Base-by-base conservation (phyloP, 2,329 filamentous ascomycete genomes). In the Ilyonectria mors-panacis region DNA sequence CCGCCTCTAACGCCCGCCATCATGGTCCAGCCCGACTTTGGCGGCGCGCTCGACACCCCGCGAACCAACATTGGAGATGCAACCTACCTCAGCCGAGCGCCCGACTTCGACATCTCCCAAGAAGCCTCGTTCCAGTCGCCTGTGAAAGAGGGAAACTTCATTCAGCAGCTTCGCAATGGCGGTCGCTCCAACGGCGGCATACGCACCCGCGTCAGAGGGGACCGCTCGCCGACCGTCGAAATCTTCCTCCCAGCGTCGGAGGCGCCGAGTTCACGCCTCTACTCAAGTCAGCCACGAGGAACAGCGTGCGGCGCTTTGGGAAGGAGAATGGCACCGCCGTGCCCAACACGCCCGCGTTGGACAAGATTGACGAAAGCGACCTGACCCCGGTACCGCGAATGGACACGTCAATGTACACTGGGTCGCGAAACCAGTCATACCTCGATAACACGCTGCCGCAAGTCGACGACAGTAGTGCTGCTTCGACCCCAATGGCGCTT, bases 181-280 rank as follows among this genome's bases (percentile, higher is more conserved):
- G 89, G 89, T 70, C 86, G 86, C 72, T 83, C 84, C 68, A 86
- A 81, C 73, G 87, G 80, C 53, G 82, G 87, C 74, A 91, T 94
- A 70, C 87, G 89, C 75, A 97, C 95, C 59, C 95, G 35, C 90
- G 92, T 69, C 88, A 88, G 33, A 73, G 93, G 70, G 89, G 91
- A 19, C 90, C 92, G 21, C 87, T 97, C 47, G 88, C 88, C 68
- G 89, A 93, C 79, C 88, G 90, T 73, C 89, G 89, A 75, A 96
- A 94, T 75, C 85, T 94, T 23, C 92, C 91, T 23, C 85, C 86
- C 42, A 87, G 88, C 70, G 82, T 91, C 47, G 88, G 85, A 50
- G 89, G 88, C 60, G 91, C 91, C 74, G 97, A 99, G 76, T 99
- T 99, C 80, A 99, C 96, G 0, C 96, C 97, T 0, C 85, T 99